phyloP scores from a whole-genome alignment of 1,284 basidiomycete species.

The Kalmanozyma brasiliensis region DNA sequence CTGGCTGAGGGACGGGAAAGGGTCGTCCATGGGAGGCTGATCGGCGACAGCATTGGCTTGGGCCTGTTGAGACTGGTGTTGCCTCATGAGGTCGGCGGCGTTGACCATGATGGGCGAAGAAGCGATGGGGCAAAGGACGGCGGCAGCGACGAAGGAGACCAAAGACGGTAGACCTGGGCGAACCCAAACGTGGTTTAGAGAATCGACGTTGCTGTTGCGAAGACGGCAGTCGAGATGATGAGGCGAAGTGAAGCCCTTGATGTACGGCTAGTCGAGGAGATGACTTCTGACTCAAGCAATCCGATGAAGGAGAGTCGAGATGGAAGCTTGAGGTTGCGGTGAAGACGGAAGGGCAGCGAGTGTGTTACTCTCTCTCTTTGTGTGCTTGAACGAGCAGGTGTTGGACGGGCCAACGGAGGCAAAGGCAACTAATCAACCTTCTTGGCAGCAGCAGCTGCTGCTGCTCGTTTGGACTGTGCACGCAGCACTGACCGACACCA shows the following conservation, averaged over 20 bases:
- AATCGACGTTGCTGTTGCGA: conserved; percentile 4
- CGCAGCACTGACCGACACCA: too few relatives aligned
- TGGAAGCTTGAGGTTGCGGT: too few relatives aligned
- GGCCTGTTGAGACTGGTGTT: conserved; percentile 40
- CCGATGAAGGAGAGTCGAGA: too few relatives aligned
- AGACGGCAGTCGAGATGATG: background rate
- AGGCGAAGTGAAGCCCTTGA: background rate
- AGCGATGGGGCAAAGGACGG: conserved; percentile 24
- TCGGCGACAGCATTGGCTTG: conserved; percentile 46
- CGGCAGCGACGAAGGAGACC: conserved; percentile 42
- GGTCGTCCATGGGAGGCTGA: conserved; percentile 52
- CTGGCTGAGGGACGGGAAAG: conserved; percentile 60
- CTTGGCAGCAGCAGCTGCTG: too few relatives aligned
- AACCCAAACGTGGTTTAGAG: conserved; percentile 9
- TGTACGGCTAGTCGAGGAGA: background rate
- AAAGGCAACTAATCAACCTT: too few relatives aligned
- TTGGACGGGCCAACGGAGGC: too few relatives aligned
- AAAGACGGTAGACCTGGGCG: conserved; percentile 46
- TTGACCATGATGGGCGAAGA: conserved; percentile 46
- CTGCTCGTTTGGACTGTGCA: too few relatives aligned
- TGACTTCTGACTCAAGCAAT: conserved; percentile 6
- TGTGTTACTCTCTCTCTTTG: too few relatives aligned
- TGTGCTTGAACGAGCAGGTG: too few relatives aligned
- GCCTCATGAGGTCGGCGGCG: conserved; percentile 63
- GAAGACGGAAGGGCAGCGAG: too few relatives aligned